Evolutionary conservation across 106 monocot genomes (phyloP), one percentile per base, ranked within the genome.

Genomic region (Platanthera guangdongensis): DNA sequence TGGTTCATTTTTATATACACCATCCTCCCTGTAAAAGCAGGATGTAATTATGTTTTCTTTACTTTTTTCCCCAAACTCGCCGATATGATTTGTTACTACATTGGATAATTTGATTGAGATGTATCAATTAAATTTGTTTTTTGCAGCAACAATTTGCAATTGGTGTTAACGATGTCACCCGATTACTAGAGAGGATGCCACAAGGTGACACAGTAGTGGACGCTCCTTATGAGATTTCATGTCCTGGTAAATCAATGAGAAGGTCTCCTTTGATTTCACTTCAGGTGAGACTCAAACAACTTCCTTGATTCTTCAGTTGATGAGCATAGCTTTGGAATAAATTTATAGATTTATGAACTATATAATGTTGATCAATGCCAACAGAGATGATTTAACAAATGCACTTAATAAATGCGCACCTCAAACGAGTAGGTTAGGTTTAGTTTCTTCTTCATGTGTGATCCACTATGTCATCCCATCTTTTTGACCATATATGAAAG

Each of bases 121-220:
- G 11, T 62, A 14, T 3, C 51, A 16, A 22, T 52, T 57, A 48
- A 2, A 72, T n/a, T 72, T 72, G 71, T 6, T 18, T 14, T 72
- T 46, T 86, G 78, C 74, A 92, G 95, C 86, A 85, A 83, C 95
- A 92, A 75, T 95, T 95, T 77, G 86, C 90, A 18, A 76, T 95
- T 47, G 95, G 95, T 11, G 87, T 92, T 52, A 95, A 92, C 75
- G 95, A 95, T 48, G 92, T 92, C 13, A 92, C 95, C 8, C 84
- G 95, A 13, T 86, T 88, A 73, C 86, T 95, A 7, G 95, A 95
- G 85, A 86, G 95, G 77, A 95, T 95, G 95, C 85, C 86, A 46
- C 65, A 15, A 60, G 22, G 39, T 52, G 75, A 57, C 52, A n/a
- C 74, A 46, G 70, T 22, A 46, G 22, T 9, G 32, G 55, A 76